Evolutionary conservation across 1,139 yeast genomes (phyloP).

Genomic region (Chernovozyma aurita): DNA sequence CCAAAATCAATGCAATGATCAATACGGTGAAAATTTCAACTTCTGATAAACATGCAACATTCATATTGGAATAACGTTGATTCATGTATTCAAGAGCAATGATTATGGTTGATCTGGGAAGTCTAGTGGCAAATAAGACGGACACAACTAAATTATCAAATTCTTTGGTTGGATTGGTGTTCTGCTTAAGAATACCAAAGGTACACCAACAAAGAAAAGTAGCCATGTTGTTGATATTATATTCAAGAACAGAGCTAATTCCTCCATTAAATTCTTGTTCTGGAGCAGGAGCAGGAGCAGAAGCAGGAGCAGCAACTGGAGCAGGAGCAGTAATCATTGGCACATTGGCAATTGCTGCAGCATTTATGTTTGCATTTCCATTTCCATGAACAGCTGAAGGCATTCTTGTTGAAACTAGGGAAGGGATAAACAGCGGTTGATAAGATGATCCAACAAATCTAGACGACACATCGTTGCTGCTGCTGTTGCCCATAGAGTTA

Average conservation of each 20-base stretch:
- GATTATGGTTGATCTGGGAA: slow-evolving; percentile 77
- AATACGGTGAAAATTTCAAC: slow-evolving; percentile 56
- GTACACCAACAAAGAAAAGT: slow-evolving; percentile 67
- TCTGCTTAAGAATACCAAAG: slow-evolving; percentile 53
- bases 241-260: slow-evolving; percentile 72
- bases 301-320: slow-evolving; percentile 10
- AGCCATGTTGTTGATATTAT: slow-evolving; percentile 73
- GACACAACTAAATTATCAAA: slow-evolving; percentile 60
- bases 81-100: slow-evolving; percentile 74
- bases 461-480: too few species aligned
- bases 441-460: slow-evolving; percentile 7
- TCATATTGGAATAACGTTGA: slow-evolving; percentile 31
- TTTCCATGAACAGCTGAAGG: background rate
- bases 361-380: too few species aligned
- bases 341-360: too few species aligned
- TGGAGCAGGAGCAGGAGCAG: slow-evolving; percentile 9
- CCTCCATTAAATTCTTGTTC: slow-evolving; percentile 52
- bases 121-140: slow-evolving; percentile 82
- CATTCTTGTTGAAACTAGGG: slow-evolving; percentile 8
- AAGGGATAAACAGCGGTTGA: too few species aligned
- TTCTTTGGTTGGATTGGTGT: slow-evolving; percentile 45
- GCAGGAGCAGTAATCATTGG: slow-evolving; percentile 2
- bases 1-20: slow-evolving; percentile 70
- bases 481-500: too few species aligned
- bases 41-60: slow-evolving; percentile 27